Base-by-base conservation (phyloP, 768 basidiomycete species). In the Tubosaeta sp. region DNA sequence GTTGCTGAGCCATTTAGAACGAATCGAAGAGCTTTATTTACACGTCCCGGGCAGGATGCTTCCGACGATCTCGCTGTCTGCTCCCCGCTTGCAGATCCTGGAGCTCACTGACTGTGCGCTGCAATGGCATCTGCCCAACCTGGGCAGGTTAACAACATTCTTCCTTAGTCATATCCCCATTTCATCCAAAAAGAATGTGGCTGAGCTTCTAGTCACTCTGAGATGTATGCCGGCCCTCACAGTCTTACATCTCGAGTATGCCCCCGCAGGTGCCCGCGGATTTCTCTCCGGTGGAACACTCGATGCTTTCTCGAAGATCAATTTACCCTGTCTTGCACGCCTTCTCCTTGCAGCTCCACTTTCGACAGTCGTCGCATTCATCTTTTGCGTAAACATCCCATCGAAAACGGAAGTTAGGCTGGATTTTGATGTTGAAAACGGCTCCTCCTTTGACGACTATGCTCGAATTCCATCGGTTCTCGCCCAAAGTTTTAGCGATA, bases 171-270 rank as follows among this genome's bases (percentile, higher is more conserved):
- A 61, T 34, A 38, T 68, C 5, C 34, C 34, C 16, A 4, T 6
- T n/a, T 6, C 5, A n/a, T 35, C 34, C 14, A 13, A 16, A 16
- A 13, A 35, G 34, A 35, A 5, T 14, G 16, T 35, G 6, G 7
- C 44, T 6, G 65, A 71, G 41, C 55, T 78, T 14, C 46, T 74
- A 6, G 51, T 62, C 17, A 60, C 60, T 9, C 64, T 78, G 3
- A 44, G 58, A 13, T 51, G 61, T 33, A 73, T 72, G 70, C 71
- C 67, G 6, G 16, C 51, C 34, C 60, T 76, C 5, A 62, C 62
- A 42, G 54, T 56, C 8, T 64, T 77, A 2, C 61, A 67, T 45
- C 62, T 77, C 12, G 59, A 68, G 8, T 31, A 65, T 49, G 59
- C 63, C 9, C 59, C 73, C 6, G 63, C 68, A 2, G 54, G 31